Evolutionary conservation across 208 protist species (phyloP), one percentile per base, ranked within the genome.

Genomic region (Acanthamoeba triangularis): DNA sequence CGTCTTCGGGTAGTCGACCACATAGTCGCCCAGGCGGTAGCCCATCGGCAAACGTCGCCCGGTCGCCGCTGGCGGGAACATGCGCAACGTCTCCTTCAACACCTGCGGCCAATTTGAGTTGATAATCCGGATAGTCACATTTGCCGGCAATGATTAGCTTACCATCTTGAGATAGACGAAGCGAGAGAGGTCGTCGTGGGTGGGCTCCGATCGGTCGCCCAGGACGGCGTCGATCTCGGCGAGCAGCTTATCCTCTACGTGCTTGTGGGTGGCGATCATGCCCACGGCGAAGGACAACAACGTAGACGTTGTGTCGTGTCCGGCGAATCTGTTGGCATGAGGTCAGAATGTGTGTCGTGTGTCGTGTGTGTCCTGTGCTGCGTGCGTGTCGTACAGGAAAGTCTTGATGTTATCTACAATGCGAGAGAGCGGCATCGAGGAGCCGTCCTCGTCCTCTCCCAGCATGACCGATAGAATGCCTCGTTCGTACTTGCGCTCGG

Each of bases 331-430:
- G 35, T 35, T 0, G 10, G 20, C 10, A 74, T 6, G 13, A 47
- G 0, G 52, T 6, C 35, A 82, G 4, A 94, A 11, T 35, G 80
- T n/a, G n/a, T n/a, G 25, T 44, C 13, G 37, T n/a, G 72, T 47
- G n/a, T 44, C 23, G 72, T n/a, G 10, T 33, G 25, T n/a, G n/a
- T n/a, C n/a, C n/a, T n/a, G n/a, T n/a, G n/a, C n/a, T 8, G 35
- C 8, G 87, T 41, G 20, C 1, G 25, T 30, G 54, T 37, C 63
- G 23, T 85, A 94, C 91, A 94, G 72, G 72, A 94, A 94, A 6
- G 91, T 94, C 41, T 94, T 94, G 74, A 94, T 94, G 67, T 94
- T 80, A 30, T 94, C 91, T 25, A 94, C 72, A 23, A 94, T 52
- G 63, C 87, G 56, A 28, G 18, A 5, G 8, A 93, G 25, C 41